Evolutionary conservation across 176 grass and related monocot genomes (phyloP).

Genomic region (Leersia perrieri): DNA sequence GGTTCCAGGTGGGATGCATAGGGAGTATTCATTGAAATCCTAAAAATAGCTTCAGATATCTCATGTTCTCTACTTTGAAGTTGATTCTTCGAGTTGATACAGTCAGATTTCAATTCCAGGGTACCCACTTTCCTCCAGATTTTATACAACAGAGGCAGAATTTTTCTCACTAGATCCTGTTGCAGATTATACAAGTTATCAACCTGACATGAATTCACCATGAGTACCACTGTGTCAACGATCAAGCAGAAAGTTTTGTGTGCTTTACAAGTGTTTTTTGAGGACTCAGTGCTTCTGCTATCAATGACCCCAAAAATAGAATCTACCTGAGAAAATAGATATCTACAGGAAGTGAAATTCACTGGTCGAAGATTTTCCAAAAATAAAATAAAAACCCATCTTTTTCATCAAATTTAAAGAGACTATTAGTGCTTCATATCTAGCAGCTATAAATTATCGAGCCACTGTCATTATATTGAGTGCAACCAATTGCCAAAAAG

Average conservation of each 20-base stretch:
- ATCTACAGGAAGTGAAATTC: constrained; percentile 32
- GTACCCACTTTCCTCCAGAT: constrained; percentile 34
- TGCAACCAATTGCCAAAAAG: neutral
- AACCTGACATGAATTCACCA: constrained; percentile 56
- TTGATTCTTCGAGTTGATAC: constrained; percentile 15
- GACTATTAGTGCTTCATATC: neutral
- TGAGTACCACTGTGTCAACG: constrained; percentile 40
- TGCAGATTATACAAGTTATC: constrained; percentile 25
- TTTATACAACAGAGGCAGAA: constrained; percentile 45
- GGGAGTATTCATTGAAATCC: constrained; percentile 55
- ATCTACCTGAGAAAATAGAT: constrained; percentile 41
- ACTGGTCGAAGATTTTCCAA: constrained; percentile 13
- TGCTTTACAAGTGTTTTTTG: neutral
- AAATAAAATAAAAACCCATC: neutral
- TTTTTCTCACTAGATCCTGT: constrained; percentile 32
- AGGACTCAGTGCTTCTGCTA: neutral
- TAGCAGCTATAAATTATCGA: neutral
- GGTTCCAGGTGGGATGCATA: constrained; percentile 18
- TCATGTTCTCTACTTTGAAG: constrained; percentile 41
- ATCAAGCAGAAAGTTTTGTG: constrained; percentile 35
- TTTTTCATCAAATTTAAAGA: neutral
- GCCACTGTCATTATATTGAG: neutral
- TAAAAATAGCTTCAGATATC: constrained; percentile 77
- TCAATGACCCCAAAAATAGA: neutral
- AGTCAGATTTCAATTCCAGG: constrained; percentile 6